Evolutionary conservation across 352 stramenopile genomes (phyloP), one percentile per base, ranked within the genome.

Genomic region (Globisporangium alternatum): DNA sequence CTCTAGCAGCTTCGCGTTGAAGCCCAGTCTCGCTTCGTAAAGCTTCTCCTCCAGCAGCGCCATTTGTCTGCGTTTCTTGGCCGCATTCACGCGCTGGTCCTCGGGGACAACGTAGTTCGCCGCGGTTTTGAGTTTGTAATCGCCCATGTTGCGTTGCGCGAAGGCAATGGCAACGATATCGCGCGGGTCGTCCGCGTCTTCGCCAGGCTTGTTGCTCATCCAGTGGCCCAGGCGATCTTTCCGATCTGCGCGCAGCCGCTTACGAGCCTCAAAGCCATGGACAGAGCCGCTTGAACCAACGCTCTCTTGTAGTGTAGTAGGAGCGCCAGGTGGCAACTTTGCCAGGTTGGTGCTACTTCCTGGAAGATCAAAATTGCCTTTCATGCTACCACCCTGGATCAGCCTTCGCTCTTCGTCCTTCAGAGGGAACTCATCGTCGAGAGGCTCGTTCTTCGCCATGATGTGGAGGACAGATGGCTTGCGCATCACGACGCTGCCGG

Each of bases 51-150:
- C 85, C 0, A 97, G 74, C 19, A 96, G 69, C 33, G 84, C 84
- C 73, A 96, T 92, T 59, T 97, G 86, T n/a, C 80, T 66, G 13
- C 87, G 65, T 62, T 98, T 98, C 67, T 94, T 96, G 25, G 80
- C 80, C 3, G 91, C 86, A 52, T 98, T 97, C 22, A 98, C 82
- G 31, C 84, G 89, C 67, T 96, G 89, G 21, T 90, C 78, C 58
- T 96, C 80, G 5, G 92, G 92, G 10, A 98, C 92, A 5, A 96
- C 86, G 65, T 98, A 98, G 57, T 89, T 81, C 6, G 71, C 65
- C 10, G 78, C 83, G 3, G 80, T 91, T 72, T 98, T 98, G 44
- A 98, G 69, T 65, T 97, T 96, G 75, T 96, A 98, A 72, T 97
- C 91, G 2, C 93, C 91, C 81, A 97, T 92, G 65, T 96, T 94